Percentiles rank a stretch among this genome's conserved stretches.
Evolutionary conservation across 176 grass and related monocot species (phyloP).

Genomic region (Phragmites australis): DNA sequence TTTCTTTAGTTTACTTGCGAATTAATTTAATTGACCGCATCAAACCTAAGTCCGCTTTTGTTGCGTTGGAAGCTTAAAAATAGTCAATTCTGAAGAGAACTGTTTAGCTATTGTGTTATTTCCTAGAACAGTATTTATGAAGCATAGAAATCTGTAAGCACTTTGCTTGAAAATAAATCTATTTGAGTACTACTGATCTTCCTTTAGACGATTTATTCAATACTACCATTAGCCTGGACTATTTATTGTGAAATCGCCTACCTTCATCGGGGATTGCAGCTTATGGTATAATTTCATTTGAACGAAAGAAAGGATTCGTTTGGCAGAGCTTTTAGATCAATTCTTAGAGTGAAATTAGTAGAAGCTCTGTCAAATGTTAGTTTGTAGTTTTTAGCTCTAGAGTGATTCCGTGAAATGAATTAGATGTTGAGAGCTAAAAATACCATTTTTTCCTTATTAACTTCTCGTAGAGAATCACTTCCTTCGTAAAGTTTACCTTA

Average conservation of each 20-base stretch:
- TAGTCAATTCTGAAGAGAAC: not conserved
- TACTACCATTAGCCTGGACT: not conserved
- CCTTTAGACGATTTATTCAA: not conserved
- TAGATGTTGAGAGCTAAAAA: no score
- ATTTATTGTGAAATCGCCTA: not conserved
- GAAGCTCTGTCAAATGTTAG: no score
- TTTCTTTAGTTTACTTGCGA: constrained; percentile 3
- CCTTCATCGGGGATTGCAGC: not conserved
- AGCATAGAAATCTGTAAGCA: not conserved
- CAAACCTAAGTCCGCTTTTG: not conserved
- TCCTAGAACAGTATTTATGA: not conserved
- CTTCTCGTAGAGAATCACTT: no score
- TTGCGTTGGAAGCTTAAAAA: not conserved
- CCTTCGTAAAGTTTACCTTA: no score
- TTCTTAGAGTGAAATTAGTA: no score
- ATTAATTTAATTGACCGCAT: not conserved
- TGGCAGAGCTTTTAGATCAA: no score
- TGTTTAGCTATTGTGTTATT: not conserved
- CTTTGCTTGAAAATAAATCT: constrained; percentile 37
- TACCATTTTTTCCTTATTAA: no score
- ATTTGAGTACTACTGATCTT: not conserved
- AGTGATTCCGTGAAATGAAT: no score
- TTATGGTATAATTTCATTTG: not conserved
- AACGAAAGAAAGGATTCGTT: not conserved
- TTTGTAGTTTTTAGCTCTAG: no score